Base-by-base conservation (phyloP, 129 eudicot genomes). In the Lonicera japonica region DNA sequence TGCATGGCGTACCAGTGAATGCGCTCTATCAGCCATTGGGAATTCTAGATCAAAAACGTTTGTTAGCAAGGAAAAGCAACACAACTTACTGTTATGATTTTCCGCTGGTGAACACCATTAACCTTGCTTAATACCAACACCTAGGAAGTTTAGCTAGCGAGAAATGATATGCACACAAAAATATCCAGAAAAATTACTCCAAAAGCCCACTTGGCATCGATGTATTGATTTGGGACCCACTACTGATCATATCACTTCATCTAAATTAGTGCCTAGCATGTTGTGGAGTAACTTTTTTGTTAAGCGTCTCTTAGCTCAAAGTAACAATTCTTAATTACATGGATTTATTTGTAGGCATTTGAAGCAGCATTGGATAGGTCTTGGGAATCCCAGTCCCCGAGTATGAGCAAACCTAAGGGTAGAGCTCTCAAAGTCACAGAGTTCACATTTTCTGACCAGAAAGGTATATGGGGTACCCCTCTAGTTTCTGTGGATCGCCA, bases 41-140 rank as follows among this genome's bases (percentile, higher is more conserved):
- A 71, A 81, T 72, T 66, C 82, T 94, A 46, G 92, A 89, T 67
- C 84, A 76, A 73, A 94, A 86, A 62, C 96, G 96, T 24, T 85
- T 94, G 69, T 46, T 85, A 67, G 99, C 99, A 48, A 70, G 91
- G 70, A 94, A 80, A 79, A 94, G 92, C 79, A 94, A 78, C 87
- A 94, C 99, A 13, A 88, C 99, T 47, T 94, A 94, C 75, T 94
- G 99, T 89, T 94, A 94, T 57, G 99, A 94, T 68, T 94, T 94
- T 67, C 79, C 87, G 0, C 79, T 94, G 99, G 99, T 94, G 71
- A 62, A 57, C 64, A 16, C 64, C 55, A 20, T 19, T 56, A 22
- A 43, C 36, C 36, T 29, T 29, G 6, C 36, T 29, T 29, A 29
- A 29, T 29, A 29, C 2, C 4, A 6, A 29, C 36, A 18, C 70